Percentiles rank a stretch among this genome's conserved stretches.
Conservation (phyloP, 1,284 basidiomycete species). For the Moniliella sp. region DNA sequence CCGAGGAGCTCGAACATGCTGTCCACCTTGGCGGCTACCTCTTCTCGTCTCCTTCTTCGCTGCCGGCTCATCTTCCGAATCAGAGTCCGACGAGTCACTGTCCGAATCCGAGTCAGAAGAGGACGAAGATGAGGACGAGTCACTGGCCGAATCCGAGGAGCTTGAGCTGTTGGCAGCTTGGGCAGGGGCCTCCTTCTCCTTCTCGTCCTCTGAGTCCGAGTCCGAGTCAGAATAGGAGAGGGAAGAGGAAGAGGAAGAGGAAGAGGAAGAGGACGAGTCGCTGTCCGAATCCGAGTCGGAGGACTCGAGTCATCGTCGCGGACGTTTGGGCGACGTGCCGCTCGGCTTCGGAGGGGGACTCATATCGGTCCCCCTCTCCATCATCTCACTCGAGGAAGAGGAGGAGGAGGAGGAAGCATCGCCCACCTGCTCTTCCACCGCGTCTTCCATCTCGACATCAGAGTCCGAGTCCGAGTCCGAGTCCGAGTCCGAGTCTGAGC, state of each 20-base stretch:
- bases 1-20: no score
- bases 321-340: no score
- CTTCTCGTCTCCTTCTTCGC: slow-evolving; percentile 3
- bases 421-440: no score
- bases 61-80: slow-evolving; percentile 4
- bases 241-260: slow-evolving; percentile 7
- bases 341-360: no score
- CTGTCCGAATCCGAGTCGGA: slow-evolving; percentile 7
- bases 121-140: background rate
- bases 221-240: slow-evolving; percentile 8
- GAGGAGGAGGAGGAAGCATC: no score
- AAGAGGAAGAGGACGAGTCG: slow-evolving; percentile 18
- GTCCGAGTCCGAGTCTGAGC: no score
- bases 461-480: no score
- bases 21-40: no score
- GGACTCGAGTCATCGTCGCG: no score
- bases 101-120: background rate
- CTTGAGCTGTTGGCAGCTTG: slow-evolving; percentile 3
- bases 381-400: no score
- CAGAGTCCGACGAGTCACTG: slow-evolving; percentile 5
- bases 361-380: no score
- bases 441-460: no score
- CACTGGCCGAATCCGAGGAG: background rate
- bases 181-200: background rate
- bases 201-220: slow-evolving; percentile 1